A percentile compares a stretch with the other conserved stretches of the same genome.
Evolutionary conservation across 371 early-diverging fungal species (phyloP).

Genomic region (Zopfochytrium polystomum): DNA sequence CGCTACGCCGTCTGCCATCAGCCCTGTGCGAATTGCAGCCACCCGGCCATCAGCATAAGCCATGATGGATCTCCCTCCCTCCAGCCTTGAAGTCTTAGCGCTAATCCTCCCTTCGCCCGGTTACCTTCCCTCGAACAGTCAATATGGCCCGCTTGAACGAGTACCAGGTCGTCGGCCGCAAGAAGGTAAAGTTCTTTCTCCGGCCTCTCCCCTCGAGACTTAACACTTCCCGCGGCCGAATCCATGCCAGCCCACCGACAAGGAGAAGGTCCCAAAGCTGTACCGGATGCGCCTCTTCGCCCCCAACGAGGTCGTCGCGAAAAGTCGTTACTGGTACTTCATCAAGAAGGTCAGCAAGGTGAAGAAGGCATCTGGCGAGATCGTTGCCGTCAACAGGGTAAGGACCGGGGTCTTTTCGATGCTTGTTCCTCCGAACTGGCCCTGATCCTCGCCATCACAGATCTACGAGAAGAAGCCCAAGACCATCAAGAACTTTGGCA

Average conservation of each 20-base stretch:
- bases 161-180: conserved; percentile 88
- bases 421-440: background rate
- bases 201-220: background rate
- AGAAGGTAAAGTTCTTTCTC: conserved; percentile 50
- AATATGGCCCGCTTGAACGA: conserved; percentile 46
- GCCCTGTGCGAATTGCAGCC: too few species aligned
- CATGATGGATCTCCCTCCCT: too few species aligned
- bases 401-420: conserved; percentile 1
- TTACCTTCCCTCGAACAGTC: too few species aligned
- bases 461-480: conserved; percentile 93
- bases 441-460: conserved; percentile 44
- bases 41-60: too few species aligned
- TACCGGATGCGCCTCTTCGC: conserved; percentile 99
- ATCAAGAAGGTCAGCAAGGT: conserved; percentile 95
- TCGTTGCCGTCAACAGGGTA: conserved; percentile 94
- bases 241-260: conserved; percentile 69
- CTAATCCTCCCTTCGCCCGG: too few species aligned
- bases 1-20: too few species aligned
- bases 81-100: too few species aligned
- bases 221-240: background rate
- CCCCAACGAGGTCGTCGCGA: conserved; percentile 94
- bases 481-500: conserved; percentile 98
- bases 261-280: conserved; percentile 92
- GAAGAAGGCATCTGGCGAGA: conserved; percentile 97
- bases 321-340: conserved; percentile 99